Conservation (phyloP, 192 early-diverging fungal genomes). For the Entomortierella chlamydospora region DNA sequence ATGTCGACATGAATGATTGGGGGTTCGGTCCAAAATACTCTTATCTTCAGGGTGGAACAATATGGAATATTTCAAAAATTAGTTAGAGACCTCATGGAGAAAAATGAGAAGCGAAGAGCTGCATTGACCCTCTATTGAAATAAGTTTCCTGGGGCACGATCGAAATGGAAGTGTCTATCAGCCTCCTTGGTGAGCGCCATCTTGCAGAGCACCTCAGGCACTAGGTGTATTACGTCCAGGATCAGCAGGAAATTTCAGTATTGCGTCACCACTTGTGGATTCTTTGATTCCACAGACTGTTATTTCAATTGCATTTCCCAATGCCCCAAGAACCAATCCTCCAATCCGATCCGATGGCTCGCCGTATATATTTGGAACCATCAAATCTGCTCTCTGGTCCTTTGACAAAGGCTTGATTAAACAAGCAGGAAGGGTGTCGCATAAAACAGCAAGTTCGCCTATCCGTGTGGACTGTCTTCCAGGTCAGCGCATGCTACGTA, state of each 20-base stretch:
- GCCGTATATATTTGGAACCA: too few species aligned
- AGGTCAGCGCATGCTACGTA: conserved; percentile 16
- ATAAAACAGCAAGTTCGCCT: too few species aligned
- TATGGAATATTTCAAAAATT: conserved; percentile 5
- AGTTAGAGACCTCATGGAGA: conserved; percentile 1
- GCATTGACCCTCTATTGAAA: conserved; percentile 5
- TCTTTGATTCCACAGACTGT: conserved; percentile 14
- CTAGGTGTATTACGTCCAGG: conserved; percentile 18
- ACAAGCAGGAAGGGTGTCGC: too few species aligned
- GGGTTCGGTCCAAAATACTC: not conserved
- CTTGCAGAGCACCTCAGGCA: conserved; percentile 14
- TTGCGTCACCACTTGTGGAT: conserved; percentile 35
- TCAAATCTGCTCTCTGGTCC: too few species aligned
- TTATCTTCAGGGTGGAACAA: not conserved
- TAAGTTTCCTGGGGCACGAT: conserved; percentile 1
- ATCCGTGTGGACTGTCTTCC: too few species aligned
- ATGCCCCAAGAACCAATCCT: too few species aligned
- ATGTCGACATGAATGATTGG: not conserved
- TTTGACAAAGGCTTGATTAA: too few species aligned
- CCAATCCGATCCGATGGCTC: too few species aligned
- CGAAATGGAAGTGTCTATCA: not conserved
- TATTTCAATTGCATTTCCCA: too few species aligned
- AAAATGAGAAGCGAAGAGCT: not conserved
- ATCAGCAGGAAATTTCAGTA: conserved; percentile 4
- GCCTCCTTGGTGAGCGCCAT: not conserved